Percentiles rank a stretch among this genome's conserved stretches.
These are phyloP conservation scores for Coniosporium apollinis DNA, from an alignment of 495 filamentous ascomycete genomes.

Conservation along the genomic window DNA sequence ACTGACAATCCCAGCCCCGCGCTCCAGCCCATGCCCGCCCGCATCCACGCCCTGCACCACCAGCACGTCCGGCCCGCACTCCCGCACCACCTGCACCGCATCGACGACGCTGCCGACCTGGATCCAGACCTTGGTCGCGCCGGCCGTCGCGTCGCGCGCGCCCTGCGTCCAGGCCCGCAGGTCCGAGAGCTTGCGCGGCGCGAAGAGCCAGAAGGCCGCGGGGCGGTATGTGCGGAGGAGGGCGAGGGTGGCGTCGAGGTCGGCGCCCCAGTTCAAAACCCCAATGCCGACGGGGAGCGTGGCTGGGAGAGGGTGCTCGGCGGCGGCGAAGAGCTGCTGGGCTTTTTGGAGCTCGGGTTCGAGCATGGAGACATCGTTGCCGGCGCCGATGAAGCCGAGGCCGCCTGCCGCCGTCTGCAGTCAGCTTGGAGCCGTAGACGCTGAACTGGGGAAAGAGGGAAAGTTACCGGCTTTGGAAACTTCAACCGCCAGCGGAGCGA, in stretches of 20 bases:
- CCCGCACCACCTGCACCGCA: conserved; percentile 27
- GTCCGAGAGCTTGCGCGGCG: conserved; percentile 32
- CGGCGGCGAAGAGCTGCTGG: conserved; percentile 7
- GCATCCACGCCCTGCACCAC: conserved; percentile 61
- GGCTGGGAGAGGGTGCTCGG: conserved; percentile 6
- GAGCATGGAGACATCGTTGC: conserved; percentile 21
- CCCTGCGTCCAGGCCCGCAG: conserved; percentile 36
- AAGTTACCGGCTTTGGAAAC: conserved; percentile 47
- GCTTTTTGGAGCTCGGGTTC: conserved; percentile 13
- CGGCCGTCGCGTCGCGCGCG: conserved; percentile 29
- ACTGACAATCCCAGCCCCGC: conserved; percentile 40
- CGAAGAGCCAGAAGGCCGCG: conserved; percentile 56
- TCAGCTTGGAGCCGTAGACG: background rate
- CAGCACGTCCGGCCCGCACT: conserved; percentile 40
- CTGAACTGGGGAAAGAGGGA: no score
- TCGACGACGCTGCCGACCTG: conserved; percentile 47
- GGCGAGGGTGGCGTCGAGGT: conserved; percentile 27
- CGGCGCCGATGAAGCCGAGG: conserved; percentile 26
- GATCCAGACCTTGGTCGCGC: conserved; percentile 42
- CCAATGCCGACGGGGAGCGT: conserved; percentile 45
- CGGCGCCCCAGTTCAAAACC: conserved; percentile 40
- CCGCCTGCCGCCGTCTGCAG: conserved; percentile 12
- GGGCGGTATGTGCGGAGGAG: conserved; percentile 34
- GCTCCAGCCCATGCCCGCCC: conserved; percentile 52
- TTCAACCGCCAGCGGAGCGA: conserved; percentile 37